Base-by-base conservation (phyloP, 1,284 basidiomycete species). In the Ceratobasidium sp. region DNA sequence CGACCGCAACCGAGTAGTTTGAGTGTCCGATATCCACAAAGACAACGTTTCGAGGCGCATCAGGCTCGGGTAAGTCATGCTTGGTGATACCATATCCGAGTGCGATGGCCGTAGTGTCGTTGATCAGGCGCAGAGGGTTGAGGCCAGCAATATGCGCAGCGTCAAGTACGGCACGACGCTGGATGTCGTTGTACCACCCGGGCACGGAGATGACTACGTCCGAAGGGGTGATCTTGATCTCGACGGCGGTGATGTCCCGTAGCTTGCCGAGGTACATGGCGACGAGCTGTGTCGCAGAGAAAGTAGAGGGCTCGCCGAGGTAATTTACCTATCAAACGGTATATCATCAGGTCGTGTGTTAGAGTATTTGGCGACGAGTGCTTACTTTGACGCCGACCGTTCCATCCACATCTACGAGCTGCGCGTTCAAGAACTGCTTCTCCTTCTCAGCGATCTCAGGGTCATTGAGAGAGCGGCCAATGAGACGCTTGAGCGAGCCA, bases 61-160 rank as follows among this genome's bases (percentile, higher is more conserved):
- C 94, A 55, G 88, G 81, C 66, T 84, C 82, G 47, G 96, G 96
- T 62, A 98, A 88, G 82, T 98, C 96, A 35, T 91, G 89, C 84
- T 98, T 98, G 78, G 95, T 98, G 86, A 98, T 98, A 79, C 96
- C 96, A 83, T 96, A 98, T 72, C 93, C 94, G 80, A 98, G 91
- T 30, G 96, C 96, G 74, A 92, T 88, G 67, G 95, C 95, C 75
- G 96, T 97, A 74, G 92, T 91, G 82, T 98, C 95, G 84, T 97
- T 97, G 85, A 98, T 95, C 80, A 98, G 87, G 73, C 95, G 92
- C 74, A 98, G 92, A 76, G 89, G 84, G 82, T 96, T 96, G 76
- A 98, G 87, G 74, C 91, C 90, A 66, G 93, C 94, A 78, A 98
- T 94, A 77, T 89, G 81, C 59, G 95, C 94, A 43, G 96, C 95